Evolutionary conservation across 2,329 filamentous ascomycete genomes (phyloP).

Genomic region (Sphaerulina vaccinii): DNA sequence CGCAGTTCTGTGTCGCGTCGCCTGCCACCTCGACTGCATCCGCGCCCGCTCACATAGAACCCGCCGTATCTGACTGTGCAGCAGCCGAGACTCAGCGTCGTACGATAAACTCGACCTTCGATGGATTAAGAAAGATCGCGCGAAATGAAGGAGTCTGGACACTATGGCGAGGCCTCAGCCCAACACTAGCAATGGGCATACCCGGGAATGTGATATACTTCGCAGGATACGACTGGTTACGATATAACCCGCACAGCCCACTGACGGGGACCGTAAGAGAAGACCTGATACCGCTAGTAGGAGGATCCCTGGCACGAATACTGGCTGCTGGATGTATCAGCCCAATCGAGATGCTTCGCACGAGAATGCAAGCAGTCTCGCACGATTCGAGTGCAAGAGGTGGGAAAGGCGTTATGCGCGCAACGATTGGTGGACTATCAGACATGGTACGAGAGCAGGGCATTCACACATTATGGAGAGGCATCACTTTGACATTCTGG

Average conservation of each 20-base stretch:
- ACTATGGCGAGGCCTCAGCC: constrained; percentile 90
- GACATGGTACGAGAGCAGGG: constrained; percentile 78
- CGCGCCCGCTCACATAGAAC: constrained; percentile 36
- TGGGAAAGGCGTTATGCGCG: constrained; percentile 60
- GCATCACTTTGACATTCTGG: constrained; percentile 88
- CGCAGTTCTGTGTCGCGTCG: constrained; percentile 72
- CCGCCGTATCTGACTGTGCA: constrained; percentile 64
- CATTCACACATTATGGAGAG: constrained; percentile 83
- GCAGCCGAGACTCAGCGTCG: constrained; percentile 82
- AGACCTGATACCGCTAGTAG: constrained; percentile 73
- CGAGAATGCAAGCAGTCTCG: constrained; percentile 70
- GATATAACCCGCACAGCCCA: constrained; percentile 70
- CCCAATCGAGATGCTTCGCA: constrained; percentile 92
- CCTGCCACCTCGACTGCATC: constrained; percentile 42
- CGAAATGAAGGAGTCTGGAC: constrained; percentile 84
- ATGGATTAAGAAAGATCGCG: constrained; percentile 90
- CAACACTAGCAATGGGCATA: constrained; percentile 89
- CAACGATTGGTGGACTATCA: constrained; percentile 72
- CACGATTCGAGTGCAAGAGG: constrained; percentile 52
- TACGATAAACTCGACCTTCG: constrained; percentile 85
- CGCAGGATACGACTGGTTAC: constrained; percentile 93
- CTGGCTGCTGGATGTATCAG: constrained; percentile 80
- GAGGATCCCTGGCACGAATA: constrained; percentile 74
- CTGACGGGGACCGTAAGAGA: constrained; percentile 62
- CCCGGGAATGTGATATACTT: constrained; percentile 98